Conservation (phyloP, 768 basidiomycete species). For the Tylopilus felleus region DNA sequence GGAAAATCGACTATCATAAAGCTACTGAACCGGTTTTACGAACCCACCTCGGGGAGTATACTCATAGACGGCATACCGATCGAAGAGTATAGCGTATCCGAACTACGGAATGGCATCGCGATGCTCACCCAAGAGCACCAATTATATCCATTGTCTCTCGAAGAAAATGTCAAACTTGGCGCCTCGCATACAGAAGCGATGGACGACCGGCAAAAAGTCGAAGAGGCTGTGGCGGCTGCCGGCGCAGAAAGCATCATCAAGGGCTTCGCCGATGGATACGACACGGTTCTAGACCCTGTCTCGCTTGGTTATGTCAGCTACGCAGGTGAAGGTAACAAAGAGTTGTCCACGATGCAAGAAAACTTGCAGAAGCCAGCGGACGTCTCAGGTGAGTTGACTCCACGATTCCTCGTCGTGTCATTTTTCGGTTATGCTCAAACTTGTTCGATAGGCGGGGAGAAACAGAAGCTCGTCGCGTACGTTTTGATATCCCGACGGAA, state of each 20-base stretch:
- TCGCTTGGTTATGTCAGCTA: conserved; percentile 29
- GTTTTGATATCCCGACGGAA: neutral
- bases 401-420: neutral
- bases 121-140: conserved; percentile 41
- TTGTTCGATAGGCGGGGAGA: conserved; percentile 25
- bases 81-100: conserved; percentile 26
- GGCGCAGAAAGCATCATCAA: conserved; percentile 40
- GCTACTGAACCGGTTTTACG: conserved; percentile 35
- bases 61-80: conserved; percentile 37
- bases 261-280: conserved; percentile 35
- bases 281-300: conserved; percentile 39
- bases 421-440: neutral
- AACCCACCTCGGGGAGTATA: conserved; percentile 36
- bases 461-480: conserved; percentile 31
- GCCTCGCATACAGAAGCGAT: conserved; percentile 10
- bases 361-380: conserved; percentile 17
- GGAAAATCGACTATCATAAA: conserved; percentile 40
- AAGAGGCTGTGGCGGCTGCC: conserved; percentile 26
- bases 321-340: conserved; percentile 10
- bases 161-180: conserved; percentile 42
- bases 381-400: conserved; percentile 23
- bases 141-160: conserved; percentile 26
- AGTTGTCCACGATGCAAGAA: conserved; percentile 14
- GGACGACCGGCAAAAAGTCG: conserved; percentile 13
- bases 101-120: conserved; percentile 38